Conservation (phyloP, 257 asterid species). For the Plantago major region DNA sequence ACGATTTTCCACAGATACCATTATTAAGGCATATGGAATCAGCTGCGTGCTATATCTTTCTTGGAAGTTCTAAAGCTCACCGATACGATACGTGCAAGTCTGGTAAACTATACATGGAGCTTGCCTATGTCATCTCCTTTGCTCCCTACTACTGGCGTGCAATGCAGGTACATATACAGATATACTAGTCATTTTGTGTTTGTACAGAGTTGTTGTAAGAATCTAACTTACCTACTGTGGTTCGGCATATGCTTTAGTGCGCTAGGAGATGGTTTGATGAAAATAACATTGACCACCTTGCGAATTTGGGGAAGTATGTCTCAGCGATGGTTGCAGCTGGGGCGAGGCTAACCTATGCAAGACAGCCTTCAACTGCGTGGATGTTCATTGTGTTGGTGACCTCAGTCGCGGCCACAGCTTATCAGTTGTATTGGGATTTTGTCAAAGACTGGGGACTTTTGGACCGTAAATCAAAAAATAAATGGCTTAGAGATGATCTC, state of each 20-base stretch:
- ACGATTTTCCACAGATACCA: slow-evolving; percentile 48
- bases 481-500: slow-evolving; percentile 79
- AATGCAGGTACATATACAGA: slow-evolving; percentile 62
- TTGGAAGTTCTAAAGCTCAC: slow-evolving; percentile 69
- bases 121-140: slow-evolving; percentile 82
- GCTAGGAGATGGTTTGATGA: slow-evolving; percentile 92
- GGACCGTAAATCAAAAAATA: slow-evolving; percentile 53
- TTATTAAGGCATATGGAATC: slow-evolving; percentile 90
- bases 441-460: slow-evolving; percentile 95
- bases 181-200: too few relatives aligned
- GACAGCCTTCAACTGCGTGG: slow-evolving; percentile 55
- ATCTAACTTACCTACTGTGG: too few relatives aligned
- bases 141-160: slow-evolving; percentile 98
- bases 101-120: slow-evolving; percentile 70
- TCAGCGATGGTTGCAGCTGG: slow-evolving; percentile 99
- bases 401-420: slow-evolving; percentile 68
- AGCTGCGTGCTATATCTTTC: slow-evolving; percentile 74
- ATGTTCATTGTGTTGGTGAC: slow-evolving; percentile 60
- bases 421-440: slow-evolving; percentile 93
- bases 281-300: slow-evolving; percentile 54
- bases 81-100: slow-evolving; percentile 63
- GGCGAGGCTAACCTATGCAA: slow-evolving; percentile 71
- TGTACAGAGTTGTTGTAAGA: too few relatives aligned
- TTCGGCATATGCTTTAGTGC: slow-evolving; percentile 37
- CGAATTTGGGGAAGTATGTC: slow-evolving; percentile 86